phyloP scores from a whole-genome alignment of 495 filamentous ascomycete species.

The Xylaria telfairii region DNA sequence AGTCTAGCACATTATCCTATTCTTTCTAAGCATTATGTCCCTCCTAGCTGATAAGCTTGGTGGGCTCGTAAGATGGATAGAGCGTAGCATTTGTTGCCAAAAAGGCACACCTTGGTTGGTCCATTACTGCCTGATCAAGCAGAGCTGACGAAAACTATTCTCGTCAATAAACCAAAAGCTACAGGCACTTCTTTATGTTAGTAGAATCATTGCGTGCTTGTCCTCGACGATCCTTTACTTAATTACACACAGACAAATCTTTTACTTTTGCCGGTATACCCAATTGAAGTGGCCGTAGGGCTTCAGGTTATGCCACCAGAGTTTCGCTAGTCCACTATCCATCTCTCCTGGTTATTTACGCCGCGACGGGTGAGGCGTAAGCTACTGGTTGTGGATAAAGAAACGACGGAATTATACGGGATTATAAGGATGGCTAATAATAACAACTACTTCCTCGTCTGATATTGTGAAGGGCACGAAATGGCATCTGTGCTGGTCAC shows the following conservation, averaged over 20 bases:
- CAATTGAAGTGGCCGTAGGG: background rate
- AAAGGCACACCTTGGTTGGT: background rate
- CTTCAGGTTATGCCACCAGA: background rate
- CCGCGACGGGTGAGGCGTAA: background rate
- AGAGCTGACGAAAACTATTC: background rate
- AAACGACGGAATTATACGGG: background rate
- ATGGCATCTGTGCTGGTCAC: slow-evolving; percentile 19
- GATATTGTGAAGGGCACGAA: background rate
- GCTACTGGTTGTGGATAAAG: background rate
- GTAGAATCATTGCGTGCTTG: background rate
- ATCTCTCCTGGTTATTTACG: background rate
- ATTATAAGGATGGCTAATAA: background rate
- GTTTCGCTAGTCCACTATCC: background rate
- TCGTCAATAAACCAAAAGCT: background rate
- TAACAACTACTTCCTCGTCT: background rate
- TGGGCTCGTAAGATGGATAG: background rate
- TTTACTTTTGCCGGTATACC: background rate
- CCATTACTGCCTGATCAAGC: background rate
- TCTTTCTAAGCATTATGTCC: background rate
- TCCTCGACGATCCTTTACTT: background rate
- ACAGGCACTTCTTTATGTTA: background rate
- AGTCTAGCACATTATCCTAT: background rate
- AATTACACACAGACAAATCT: background rate
- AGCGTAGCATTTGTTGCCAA: background rate
- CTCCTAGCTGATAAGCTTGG: background rate